Evolutionary conservation across 257 asterid genomes (phyloP), one percentile per base, ranked within the genome.

Genomic region (Solanum rostratum): DNA sequence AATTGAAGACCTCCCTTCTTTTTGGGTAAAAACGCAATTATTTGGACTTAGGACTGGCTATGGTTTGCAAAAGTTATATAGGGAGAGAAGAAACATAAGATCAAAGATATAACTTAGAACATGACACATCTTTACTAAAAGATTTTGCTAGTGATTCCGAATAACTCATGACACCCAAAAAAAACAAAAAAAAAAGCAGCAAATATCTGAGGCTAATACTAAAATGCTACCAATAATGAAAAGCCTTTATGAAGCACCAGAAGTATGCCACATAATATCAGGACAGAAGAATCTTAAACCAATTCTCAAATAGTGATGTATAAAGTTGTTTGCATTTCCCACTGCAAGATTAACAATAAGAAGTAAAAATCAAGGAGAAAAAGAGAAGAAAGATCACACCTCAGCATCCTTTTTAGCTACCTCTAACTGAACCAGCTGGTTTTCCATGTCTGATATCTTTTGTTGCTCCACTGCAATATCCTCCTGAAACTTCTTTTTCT

Each of bases 401-500:
- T 95, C 98, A 80, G 95, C 90, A n/a, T 87, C 96, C 89, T 91
- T 94, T 53, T 92, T 90, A 82, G 89, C 91, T 49, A 87, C 91
- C 90, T 91, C 97, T 11, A 89, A 86, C 83, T 84, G 93, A 88
- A 89, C 89, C 89, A 97, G 46, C 91, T 94, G 96, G 87, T 76
- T 89, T 88, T 91, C 91, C 87, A 92, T 43, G 71, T 91, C 96
- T 3, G 84, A 69, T 70, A 91, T 89, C 90, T 89, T 94, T 91
- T 84, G 92, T 84, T 92, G 93, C 87, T 89, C 98, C 2, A 86
- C 90, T 6, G 93, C 89, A 86, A 95, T 91, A 63, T 97, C 98
- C 85, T 93, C 98, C 90, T 97, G 99, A 90, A 97, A 88, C 90
- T 97, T 95, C 59, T 90, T 85, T 84, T 91, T 94, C 93, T 94